Conservation (phyloP, 2,329 filamentous ascomycete species). For the Aspergillus ustus region DNA sequence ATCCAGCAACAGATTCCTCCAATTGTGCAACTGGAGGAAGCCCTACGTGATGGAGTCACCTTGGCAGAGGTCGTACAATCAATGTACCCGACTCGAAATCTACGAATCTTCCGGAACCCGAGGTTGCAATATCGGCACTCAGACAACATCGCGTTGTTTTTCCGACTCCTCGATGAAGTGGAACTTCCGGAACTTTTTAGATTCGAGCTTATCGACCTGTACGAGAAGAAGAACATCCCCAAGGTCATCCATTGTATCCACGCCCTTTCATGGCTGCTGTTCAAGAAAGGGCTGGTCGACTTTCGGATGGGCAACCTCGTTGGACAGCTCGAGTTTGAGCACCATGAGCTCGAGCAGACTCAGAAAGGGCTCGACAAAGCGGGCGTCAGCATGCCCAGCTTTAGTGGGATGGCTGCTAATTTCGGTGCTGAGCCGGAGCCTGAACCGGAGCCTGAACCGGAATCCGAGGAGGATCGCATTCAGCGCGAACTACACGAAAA, state of each 20-base stretch:
- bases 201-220: conserved; percentile 95
- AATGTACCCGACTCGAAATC: conserved; percentile 74
- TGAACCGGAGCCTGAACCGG: conserved; percentile 73
- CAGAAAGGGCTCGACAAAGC: conserved; percentile 97
- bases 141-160: conserved; percentile 97
- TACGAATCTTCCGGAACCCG: conserved; percentile 82
- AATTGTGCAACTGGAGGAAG: conserved; percentile 92
- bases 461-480: conserved; percentile 88
- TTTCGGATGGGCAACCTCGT: conserved; percentile 97
- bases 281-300: conserved; percentile 89
- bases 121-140: conserved; percentile 93
- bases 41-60: conserved; percentile 88
- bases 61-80: conserved; percentile 92
- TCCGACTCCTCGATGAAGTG: conserved; percentile 87
- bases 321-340: conserved; percentile 94
- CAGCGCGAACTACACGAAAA: conserved; percentile 80
- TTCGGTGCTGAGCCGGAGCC: conserved; percentile 85
- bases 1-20: conserved; percentile 84
- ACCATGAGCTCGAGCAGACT: conserved; percentile 95
- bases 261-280: conserved; percentile 95
- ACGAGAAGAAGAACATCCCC: conserved; percentile 99
- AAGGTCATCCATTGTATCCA: conserved; percentile 99
- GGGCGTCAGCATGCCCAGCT: conserved; percentile 94
- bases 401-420: conserved; percentile 94
- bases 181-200: conserved; percentile 93